Evolutionary conservation across 2,329 filamentous ascomycete species (phyloP), one percentile per base, ranked within the genome.

Genomic region (Truncatella angustata): DNA sequence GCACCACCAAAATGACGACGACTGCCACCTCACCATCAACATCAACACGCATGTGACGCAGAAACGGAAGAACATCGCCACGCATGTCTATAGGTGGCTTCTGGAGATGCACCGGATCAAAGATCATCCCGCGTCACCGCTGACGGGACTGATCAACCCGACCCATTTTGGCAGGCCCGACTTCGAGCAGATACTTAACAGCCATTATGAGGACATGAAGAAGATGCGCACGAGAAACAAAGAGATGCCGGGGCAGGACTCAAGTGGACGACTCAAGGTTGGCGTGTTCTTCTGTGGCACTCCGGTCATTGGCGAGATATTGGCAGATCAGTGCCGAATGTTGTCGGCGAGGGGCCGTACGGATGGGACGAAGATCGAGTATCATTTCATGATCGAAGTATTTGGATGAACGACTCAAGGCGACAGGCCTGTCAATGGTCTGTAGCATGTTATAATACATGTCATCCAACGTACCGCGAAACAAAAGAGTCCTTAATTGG

Each of bases 221-320:
- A 64, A 66, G 52, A 66, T 66, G 37, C 61, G 63, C 26, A 62
- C 50, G 3, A 54, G 36, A 16, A 49, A 32, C 16, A 50, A 12
- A 10, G 52, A 55, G 1, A 16, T 16, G 26, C 36, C 44, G 11
- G 42, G 47, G 16, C 47, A 63, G 20, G 64, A 67, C 18, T 60
- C 64, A 5, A 64, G 66, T 0, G 64, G 66, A 7, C 67, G 70
- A 51, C 62, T 76, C 36, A 79, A 77, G 55, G 74, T 82, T 0
- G 80, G 79, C 0, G 74, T 82, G 0, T 81, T 82, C 55, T 83
- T 80, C 56, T 84, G 80, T 47, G 81, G 80, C 3, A 72, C 76
- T 0, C 78, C 80, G 0, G 71, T 78, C 2, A 76, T 83, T n/a
- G 79, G 80, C 0, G 73, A 79, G 60, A 74, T 81, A 36, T 56